Conservation (phyloP, 2,329 filamentous ascomycete genomes). For the Pseudophaeomoniella oleicola region DNA sequence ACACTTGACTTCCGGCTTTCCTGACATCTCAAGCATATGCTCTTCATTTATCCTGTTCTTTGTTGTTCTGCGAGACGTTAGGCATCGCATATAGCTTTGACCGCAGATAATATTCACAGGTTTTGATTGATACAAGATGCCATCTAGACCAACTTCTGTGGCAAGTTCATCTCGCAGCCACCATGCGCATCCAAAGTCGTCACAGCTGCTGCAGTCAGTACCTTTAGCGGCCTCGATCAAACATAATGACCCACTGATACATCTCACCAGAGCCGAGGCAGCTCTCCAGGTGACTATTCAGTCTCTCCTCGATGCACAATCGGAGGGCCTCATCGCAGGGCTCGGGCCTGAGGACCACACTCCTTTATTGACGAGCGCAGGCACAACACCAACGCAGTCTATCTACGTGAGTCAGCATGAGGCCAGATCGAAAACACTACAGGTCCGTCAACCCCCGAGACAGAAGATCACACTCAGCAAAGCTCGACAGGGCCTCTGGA, state of each 20-base stretch:
- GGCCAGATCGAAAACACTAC: conserved; percentile 19
- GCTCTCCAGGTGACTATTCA: conserved; percentile 44
- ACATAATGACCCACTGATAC: conserved; percentile 29
- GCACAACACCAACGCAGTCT: conserved; percentile 29
- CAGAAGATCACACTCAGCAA: conserved; percentile 37
- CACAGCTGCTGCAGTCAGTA: conserved; percentile 7
- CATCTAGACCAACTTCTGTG: not conserved
- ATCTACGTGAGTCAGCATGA: conserved; percentile 4
- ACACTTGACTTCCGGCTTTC: too few relatives aligned
- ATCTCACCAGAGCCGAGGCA: conserved; percentile 35
- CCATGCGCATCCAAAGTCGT: too few relatives aligned
- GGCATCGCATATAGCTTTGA: too few relatives aligned
- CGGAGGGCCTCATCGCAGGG: conserved; percentile 39
- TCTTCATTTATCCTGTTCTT: too few relatives aligned
- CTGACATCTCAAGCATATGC: too few relatives aligned
- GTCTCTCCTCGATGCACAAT: conserved; percentile 45
- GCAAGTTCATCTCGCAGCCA: not conserved
- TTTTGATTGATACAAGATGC: too few relatives aligned
- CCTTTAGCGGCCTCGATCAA: conserved; percentile 16
- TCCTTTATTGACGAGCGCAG: conserved; percentile 20
- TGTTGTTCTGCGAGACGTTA: too few relatives aligned
- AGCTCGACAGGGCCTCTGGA: conserved; percentile 41
- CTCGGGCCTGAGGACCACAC: conserved; percentile 23
- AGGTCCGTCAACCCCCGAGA: conserved; percentile 21
- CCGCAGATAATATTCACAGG: too few relatives aligned